phyloP scores from a whole-genome alignment of 2,329 filamentous ascomycete species.

The Trichoderma sp. region DNA sequence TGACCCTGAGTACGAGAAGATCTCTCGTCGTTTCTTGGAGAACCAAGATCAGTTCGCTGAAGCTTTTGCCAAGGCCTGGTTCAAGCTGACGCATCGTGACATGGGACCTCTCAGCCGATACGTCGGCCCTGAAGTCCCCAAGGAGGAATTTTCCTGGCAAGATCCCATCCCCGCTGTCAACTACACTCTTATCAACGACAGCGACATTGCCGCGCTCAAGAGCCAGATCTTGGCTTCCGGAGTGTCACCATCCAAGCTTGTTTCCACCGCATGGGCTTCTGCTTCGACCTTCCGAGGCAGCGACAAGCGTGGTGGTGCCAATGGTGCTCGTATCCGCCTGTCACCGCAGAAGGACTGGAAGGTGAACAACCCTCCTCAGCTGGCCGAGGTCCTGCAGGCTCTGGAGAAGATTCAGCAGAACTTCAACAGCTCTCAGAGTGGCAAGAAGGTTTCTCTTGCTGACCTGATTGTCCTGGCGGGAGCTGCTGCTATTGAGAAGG shows the following conservation, averaged over 20 bases:
- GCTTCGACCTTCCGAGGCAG: conserved; percentile 70
- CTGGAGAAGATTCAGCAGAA: conserved; percentile 64
- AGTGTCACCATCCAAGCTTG: conserved; percentile 58
- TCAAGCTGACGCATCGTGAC: conserved; percentile 80
- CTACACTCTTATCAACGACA: conserved; percentile 58
- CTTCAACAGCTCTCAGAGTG: conserved; percentile 59
- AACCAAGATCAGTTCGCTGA: conserved; percentile 67
- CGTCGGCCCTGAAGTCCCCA: conserved; percentile 71
- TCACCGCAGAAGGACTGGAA: conserved; percentile 70
- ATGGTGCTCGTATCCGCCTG: conserved; percentile 74
- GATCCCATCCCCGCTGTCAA: conserved; percentile 64
- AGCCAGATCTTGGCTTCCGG: conserved; percentile 63
- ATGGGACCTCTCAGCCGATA: conserved; percentile 70
- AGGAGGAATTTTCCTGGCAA: conserved; percentile 70
- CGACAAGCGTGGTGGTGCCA: conserved; percentile 81
- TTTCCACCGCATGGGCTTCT: conserved; percentile 66
- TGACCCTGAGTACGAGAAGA: conserved; percentile 73
- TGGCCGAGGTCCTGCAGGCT: conserved; percentile 58
- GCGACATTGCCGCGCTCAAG: conserved; percentile 66
- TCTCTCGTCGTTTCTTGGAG: conserved; percentile 66
- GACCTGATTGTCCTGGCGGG: conserved; percentile 78
- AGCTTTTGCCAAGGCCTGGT: conserved; percentile 73
- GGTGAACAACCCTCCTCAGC: conserved; percentile 69
- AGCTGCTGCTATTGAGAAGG: conserved; percentile 69
- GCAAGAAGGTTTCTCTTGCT: conserved; percentile 73